A percentile compares a stretch with the other conserved stretches of the same genome.
These are phyloP conservation scores for Casuarina cunninghamiana DNA, from an alignment of 306 rosid species.

Conservation along the genomic window DNA sequence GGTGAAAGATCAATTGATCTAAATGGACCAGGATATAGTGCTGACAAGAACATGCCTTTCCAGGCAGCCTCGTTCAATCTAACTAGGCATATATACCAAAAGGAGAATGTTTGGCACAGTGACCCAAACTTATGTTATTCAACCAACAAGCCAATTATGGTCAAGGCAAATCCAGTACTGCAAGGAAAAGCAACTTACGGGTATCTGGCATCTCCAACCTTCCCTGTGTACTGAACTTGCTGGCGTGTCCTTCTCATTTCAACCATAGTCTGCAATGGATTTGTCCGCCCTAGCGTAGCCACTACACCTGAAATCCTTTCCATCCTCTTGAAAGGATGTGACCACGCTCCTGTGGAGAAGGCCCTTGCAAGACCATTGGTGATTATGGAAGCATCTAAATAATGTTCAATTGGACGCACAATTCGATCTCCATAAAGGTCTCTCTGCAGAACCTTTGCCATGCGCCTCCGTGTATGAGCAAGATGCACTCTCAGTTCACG, in stretches of 20 bases:
- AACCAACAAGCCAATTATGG: not conserved
- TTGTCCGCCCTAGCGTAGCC: conserved; percentile 81
- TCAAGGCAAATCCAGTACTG: conserved; percentile 1
- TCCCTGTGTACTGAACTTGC: conserved; percentile 90
- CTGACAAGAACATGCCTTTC: not conserved
- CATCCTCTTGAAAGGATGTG: conserved; percentile 80
- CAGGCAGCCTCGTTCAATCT: not conserved
- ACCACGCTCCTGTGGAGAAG: conserved; percentile 97
- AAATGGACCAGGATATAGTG: not conserved
- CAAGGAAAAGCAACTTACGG: conserved; percentile 61
- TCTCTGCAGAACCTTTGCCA: conserved; percentile 85
- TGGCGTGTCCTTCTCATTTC: conserved; percentile 94
- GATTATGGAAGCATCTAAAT: conserved; percentile 88
- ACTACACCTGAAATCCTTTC: conserved; percentile 96
- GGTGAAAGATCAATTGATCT: not conserved
- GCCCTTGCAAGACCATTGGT: conserved; percentile 94
- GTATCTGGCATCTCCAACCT: conserved; percentile 98
- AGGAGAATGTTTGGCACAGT: not conserved
- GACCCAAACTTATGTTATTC: not conserved
- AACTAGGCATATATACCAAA: not conserved
- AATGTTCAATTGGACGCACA: conserved; percentile 69
- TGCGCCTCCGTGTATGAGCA: conserved; percentile 75
- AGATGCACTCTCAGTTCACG: conserved; percentile 84
- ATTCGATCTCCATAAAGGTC: conserved; percentile 77
- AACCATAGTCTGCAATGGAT: conserved; percentile 85